These are phyloP conservation scores for Trichoderma koningiopsis DNA, from an alignment of 2,329 filamentous ascomycete genomes.

Conservation along the genomic window DNA sequence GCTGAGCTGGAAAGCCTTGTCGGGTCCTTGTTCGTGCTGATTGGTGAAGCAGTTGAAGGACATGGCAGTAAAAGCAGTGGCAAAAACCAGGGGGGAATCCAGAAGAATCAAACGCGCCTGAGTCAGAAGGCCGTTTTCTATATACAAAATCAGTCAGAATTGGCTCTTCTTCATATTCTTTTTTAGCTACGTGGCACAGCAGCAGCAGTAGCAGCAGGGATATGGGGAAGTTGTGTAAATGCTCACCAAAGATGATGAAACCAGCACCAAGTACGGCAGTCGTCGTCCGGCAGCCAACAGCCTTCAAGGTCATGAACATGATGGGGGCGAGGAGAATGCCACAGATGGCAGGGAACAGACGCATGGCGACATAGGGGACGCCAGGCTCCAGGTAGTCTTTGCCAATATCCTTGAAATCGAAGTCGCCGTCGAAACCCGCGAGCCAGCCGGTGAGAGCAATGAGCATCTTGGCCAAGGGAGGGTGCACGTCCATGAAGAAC, in stretches of 20 bases:
- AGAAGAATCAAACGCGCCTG: slow-evolving; percentile 95
- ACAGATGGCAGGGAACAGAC: slow-evolving; percentile 85
- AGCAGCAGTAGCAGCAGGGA: neutral
- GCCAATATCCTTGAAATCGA: slow-evolving; percentile 99
- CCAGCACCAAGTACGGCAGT: slow-evolving; percentile 82
- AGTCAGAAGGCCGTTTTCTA: slow-evolving; percentile 93
- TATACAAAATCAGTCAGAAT: slow-evolving; percentile 34
- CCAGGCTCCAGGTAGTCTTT: slow-evolving; percentile 95
- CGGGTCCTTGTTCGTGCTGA: slow-evolving; percentile 90
- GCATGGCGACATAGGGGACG: slow-evolving; percentile 97
- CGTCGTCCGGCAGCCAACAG: slow-evolving; percentile 81
- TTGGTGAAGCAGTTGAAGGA: slow-evolving; percentile 93
- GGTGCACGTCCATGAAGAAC: slow-evolving; percentile 99
- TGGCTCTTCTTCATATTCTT: neutral
- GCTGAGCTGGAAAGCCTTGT: slow-evolving; percentile 80
- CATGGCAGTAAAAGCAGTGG: slow-evolving; percentile 88
- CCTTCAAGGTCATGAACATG: slow-evolving; percentile 94
- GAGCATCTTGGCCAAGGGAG: slow-evolving; percentile 92
- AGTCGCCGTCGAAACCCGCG: slow-evolving; percentile 91
- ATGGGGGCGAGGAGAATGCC: slow-evolving; percentile 86
- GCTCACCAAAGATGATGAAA: slow-evolving; percentile 86
- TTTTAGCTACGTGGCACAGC: too few relatives aligned
- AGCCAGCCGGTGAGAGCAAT: slow-evolving; percentile 94
- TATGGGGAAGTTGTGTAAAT: neutral
- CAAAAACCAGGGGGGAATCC: slow-evolving; percentile 91